Conservation (phyloP, 768 basidiomycete species). For the Arthromyces matolae region DNA sequence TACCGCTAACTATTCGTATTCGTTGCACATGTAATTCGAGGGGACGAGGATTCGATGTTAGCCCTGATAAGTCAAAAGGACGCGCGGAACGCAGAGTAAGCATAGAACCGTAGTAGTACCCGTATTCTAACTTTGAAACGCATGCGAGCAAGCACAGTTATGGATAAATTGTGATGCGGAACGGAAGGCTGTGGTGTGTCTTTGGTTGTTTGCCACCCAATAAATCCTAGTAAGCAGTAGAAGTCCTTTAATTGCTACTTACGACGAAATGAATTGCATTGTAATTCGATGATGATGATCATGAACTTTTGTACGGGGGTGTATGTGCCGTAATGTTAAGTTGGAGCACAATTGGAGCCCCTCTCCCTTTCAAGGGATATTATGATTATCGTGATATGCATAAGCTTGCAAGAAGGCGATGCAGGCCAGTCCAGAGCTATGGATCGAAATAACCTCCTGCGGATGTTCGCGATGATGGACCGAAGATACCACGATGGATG, state of each 20-base stretch:
- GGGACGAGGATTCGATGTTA: constrained; percentile 15
- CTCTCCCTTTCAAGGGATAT: too few species aligned
- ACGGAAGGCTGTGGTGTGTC: background rate
- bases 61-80: constrained; percentile 25
- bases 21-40: constrained; percentile 2
- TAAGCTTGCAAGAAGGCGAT: background rate
- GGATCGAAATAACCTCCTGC: background rate
- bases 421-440: background rate
- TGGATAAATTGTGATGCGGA: constrained; percentile 22
- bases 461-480: background rate
- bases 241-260: too few species aligned
- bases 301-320: too few species aligned
- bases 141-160: constrained; percentile 21
- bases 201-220: background rate
- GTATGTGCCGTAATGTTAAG: too few species aligned
- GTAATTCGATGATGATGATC: background rate
- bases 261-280: too few species aligned
- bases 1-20: background rate
- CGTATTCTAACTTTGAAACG: constrained; percentile 19
- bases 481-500: background rate
- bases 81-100: constrained; percentile 19
- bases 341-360: too few species aligned
- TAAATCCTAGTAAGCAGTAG: background rate
- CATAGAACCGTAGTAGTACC: background rate
- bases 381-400: background rate